phyloP scores from a whole-genome alignment of 768 basidiomycete species.

The Hebeloma cylindrosporum region DNA sequence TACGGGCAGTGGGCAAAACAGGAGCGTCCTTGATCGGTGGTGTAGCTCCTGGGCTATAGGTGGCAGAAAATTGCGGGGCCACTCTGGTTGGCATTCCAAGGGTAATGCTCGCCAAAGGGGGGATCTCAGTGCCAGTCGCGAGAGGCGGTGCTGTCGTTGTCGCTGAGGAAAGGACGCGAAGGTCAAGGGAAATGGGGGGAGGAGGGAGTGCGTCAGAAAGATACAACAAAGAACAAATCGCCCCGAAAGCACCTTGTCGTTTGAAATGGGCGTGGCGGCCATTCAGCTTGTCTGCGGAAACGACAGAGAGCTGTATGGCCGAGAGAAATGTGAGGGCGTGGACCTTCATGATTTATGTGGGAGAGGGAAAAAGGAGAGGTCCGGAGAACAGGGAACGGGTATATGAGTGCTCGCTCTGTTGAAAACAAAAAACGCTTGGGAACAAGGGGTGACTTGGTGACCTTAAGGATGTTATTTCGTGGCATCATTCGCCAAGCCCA shows the following conservation, averaged over 20 bases:
- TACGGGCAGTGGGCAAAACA: slow-evolving; percentile 57
- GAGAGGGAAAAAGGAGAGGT: background rate
- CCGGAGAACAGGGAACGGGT: background rate
- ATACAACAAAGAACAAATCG: too few relatives aligned
- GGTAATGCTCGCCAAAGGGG: slow-evolving; percentile 57
- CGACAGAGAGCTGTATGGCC: slow-evolving; percentile 1
- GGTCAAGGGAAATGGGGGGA: too few relatives aligned
- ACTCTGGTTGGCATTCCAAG: slow-evolving; percentile 59
- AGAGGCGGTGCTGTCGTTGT: slow-evolving; percentile 39
- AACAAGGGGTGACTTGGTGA: too few relatives aligned
- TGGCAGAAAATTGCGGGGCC: slow-evolving; percentile 48
- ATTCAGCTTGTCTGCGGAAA: slow-evolving; percentile 1
- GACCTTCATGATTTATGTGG: slow-evolving; percentile 5
- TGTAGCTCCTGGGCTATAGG: slow-evolving; percentile 57
- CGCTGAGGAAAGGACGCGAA: too few relatives aligned
- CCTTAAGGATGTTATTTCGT: background rate
- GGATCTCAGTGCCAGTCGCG: slow-evolving; percentile 46
- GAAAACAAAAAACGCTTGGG: background rate
- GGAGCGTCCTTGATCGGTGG: slow-evolving; percentile 67
- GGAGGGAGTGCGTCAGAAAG: too few relatives aligned
- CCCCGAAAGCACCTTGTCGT: too few relatives aligned
- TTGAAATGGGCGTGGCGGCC: slow-evolving; percentile 11
- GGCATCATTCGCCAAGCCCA: slow-evolving; percentile 14
- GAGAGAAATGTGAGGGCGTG: background rate
- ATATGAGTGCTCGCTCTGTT: background rate